Evolutionary conservation across 371 early-diverging fungal genomes (phyloP).

Genomic region (Mucor lusitanicus): DNA sequence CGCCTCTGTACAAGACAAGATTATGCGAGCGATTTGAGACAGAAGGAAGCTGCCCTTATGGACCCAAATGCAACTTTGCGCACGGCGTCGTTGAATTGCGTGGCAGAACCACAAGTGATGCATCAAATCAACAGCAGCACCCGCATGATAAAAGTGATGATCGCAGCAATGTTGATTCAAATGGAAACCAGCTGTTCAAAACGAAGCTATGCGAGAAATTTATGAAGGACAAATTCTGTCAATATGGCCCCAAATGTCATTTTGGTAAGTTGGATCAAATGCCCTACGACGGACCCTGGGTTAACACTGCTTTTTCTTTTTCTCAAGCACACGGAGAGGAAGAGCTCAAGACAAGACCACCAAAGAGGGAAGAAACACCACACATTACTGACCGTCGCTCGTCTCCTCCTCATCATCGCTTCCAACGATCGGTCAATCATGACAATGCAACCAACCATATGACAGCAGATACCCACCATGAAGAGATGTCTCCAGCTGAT

Average conservation of each 20-base stretch:
- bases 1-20: conserved; percentile 83
- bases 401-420: background rate
- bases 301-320: background rate
- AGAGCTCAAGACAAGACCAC: conserved; percentile 33
- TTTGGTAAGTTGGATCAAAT: conserved; percentile 56
- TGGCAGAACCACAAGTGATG: conserved; percentile 43
- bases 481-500: background rate
- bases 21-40: conserved; percentile 83
- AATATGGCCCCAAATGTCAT: conserved; percentile 83
- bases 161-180: conserved; percentile 16
- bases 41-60: conserved; percentile 81
- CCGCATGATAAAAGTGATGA: background rate
- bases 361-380: conserved; percentile 9
- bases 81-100: conserved; percentile 79
- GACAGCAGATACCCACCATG: background rate
- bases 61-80: conserved; percentile 85
- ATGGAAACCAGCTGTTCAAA: conserved; percentile 76
- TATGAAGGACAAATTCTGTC: conserved; percentile 76
- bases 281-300: background rate
- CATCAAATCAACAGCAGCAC: conserved; percentile 19
- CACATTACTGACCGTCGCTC: background rate
- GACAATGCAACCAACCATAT: background rate
- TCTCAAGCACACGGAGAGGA: conserved; percentile 23
- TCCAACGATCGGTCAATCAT: background rate
- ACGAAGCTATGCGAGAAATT: conserved; percentile 83